phyloP scores from a whole-genome alignment of 306 rosid species.

The Leucaena leucocephala region DNA sequence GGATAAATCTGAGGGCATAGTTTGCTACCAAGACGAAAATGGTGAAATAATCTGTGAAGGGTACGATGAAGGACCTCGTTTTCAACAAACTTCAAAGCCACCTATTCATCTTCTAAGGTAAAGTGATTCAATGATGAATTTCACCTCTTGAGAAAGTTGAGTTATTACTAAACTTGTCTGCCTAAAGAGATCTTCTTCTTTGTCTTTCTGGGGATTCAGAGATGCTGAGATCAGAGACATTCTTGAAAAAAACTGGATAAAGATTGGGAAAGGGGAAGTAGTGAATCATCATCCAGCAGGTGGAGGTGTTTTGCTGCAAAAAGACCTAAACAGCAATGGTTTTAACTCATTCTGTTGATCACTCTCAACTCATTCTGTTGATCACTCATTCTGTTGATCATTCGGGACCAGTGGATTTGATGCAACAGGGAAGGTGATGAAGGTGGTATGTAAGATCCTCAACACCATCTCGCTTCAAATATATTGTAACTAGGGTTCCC shows the following conservation, averaged over 20 bases:
- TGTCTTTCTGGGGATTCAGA: constrained; percentile 31
- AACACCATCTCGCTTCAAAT: constrained; percentile 20
- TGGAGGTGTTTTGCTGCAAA: constrained; percentile 53
- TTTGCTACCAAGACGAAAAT: constrained; percentile 79
- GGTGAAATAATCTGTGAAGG: constrained; percentile 93
- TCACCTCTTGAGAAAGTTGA: not conserved
- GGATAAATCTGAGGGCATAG: constrained; percentile 72
- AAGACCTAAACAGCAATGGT: constrained; percentile 65
- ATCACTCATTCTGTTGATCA: no score
- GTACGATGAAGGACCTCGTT: constrained; percentile 86
- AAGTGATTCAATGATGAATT: not conserved
- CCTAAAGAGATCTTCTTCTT: no score
- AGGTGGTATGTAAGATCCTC: constrained; percentile 63
- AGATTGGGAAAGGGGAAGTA: constrained; percentile 29
- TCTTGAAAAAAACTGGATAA: constrained; percentile 61
- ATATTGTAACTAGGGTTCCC: not conserved
- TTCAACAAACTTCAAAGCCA: constrained; percentile 55
- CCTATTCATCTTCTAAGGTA: constrained; percentile 50
- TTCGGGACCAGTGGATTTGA: constrained; percentile 72
- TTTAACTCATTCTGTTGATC: constrained; percentile 55
- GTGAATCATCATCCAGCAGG: constrained; percentile 32
- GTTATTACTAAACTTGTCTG: not conserved
- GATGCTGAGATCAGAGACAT: constrained; percentile 67
- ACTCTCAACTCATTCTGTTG: constrained; percentile 8
- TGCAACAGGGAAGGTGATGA: constrained; percentile 78